phyloP scores from a whole-genome alignment of 768 basidiomycete species.

The Arthromyces matolae region DNA sequence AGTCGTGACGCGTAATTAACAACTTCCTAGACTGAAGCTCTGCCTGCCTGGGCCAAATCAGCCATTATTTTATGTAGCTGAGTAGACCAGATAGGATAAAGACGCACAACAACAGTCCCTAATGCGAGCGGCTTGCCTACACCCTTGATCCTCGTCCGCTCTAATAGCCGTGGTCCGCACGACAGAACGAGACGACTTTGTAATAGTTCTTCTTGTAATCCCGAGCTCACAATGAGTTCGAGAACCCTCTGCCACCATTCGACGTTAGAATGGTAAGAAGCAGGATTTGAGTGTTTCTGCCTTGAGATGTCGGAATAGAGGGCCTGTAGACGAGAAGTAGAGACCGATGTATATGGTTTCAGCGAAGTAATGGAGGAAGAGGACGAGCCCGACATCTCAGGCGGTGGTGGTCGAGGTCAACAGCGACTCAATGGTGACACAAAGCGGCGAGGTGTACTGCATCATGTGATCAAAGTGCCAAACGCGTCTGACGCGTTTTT shows the following conservation, averaged over 20 bases:
- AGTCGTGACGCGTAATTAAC: conserved; percentile 50
- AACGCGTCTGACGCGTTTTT: conserved; percentile 4
- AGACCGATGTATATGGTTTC: conserved; percentile 43
- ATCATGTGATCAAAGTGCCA: conserved; percentile 7
- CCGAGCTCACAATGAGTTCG: conserved; percentile 54
- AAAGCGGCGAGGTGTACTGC: background rate
- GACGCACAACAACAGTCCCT: conserved; percentile 70
- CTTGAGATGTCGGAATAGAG: conserved; percentile 86
- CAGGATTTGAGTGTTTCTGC: conserved; percentile 81
- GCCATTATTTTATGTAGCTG: conserved; percentile 16
- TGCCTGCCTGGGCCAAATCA: conserved; percentile 55
- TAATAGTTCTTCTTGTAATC: conserved; percentile 42
- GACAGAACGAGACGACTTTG: conserved; percentile 60
- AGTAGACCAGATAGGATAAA: background rate
- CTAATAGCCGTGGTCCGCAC: conserved; percentile 51
- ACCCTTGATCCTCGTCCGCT: conserved; percentile 59
- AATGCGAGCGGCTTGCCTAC: conserved; percentile 75
- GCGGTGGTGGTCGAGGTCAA: background rate
- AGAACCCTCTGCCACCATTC: conserved; percentile 85
- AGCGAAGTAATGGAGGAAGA: conserved; percentile 1
- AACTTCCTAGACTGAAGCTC: conserved; percentile 50
- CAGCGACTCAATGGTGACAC: background rate
- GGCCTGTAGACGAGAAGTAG: conserved; percentile 61
- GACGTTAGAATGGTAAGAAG: conserved; percentile 74
- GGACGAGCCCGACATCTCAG: conserved; percentile 14